Evolutionary conservation across 2,329 filamentous ascomycete species (phyloP).

Genomic region (Aureobasidium mangrovei): DNA sequence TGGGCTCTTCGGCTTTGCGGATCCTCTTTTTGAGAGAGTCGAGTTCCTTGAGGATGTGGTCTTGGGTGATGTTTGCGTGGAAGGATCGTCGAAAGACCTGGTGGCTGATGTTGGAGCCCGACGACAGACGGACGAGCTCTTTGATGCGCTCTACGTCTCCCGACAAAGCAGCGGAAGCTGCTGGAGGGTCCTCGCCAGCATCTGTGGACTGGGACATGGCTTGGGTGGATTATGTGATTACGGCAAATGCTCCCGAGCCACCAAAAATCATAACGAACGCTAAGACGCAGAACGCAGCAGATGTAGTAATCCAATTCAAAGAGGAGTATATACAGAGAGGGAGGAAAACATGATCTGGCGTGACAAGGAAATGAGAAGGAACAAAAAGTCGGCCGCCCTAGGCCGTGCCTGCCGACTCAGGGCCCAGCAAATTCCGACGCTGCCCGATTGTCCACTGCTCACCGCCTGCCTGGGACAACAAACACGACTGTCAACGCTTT

Average conservation of each 20-base stretch:
- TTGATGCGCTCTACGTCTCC: slow-evolving; percentile 18
- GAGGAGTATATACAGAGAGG: slow-evolving; percentile 8
- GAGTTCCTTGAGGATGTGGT: slow-evolving; percentile 17
- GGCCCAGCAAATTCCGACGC: background rate
- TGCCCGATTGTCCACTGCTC: slow-evolving; percentile 4
- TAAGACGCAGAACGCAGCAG: slow-evolving; percentile 4
- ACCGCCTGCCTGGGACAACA: slow-evolving; percentile 6
- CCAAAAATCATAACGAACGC: slow-evolving; percentile 8
- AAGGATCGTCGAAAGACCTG: slow-evolving; percentile 17
- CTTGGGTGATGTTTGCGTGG: slow-evolving; percentile 15
- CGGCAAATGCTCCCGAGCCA: background rate
- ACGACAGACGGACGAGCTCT: slow-evolving; percentile 17
- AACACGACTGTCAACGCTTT: background rate
- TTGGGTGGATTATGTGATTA: background rate
- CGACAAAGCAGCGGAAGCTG: slow-evolving; percentile 7
- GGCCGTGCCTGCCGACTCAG: background rate
- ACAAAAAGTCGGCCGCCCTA: background rate
- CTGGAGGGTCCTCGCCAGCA: background rate
- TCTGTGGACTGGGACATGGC: slow-evolving; percentile 12
- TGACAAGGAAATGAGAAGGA: slow-evolving; percentile 7
- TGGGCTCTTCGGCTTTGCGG: background rate
- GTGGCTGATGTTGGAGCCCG: slow-evolving; percentile 15
- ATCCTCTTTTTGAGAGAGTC: slow-evolving; percentile 16
- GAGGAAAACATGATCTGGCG: slow-evolving; percentile 1
- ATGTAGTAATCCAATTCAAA: background rate